phyloP scores from a whole-genome alignment of 345 rosid species.

The Eucalyptus polybractea region DNA sequence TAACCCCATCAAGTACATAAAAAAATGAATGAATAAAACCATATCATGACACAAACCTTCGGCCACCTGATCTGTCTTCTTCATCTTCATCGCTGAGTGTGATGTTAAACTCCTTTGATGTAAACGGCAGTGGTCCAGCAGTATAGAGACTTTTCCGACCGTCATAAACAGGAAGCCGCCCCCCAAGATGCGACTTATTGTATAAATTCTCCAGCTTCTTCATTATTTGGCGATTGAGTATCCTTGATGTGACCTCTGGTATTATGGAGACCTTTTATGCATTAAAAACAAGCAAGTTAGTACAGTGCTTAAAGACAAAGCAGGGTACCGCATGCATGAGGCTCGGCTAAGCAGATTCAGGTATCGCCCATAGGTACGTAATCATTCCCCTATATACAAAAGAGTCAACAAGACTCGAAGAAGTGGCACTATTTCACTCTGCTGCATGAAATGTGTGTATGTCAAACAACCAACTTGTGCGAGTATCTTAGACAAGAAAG shows the following conservation, averaged over 20 bases:
- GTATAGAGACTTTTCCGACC: constrained; percentile 90
- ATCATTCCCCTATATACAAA: background rate
- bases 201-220: constrained; percentile 45
- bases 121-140: constrained; percentile 86
- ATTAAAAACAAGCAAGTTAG: background rate
- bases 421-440: background rate
- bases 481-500: background rate
- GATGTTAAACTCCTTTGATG: constrained; percentile 62
- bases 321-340: background rate
- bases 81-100: constrained; percentile 74
- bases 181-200: constrained; percentile 71
- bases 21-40: background rate
- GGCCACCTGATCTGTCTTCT: constrained; percentile 42
- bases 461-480: background rate
- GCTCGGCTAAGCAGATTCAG: background rate
- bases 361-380: background rate
- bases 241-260: constrained; percentile 72
- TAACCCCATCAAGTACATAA: background rate
- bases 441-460: background rate
- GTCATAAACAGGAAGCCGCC: constrained; percentile 92
- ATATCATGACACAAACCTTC: constrained; percentile 24
- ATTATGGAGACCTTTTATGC: constrained; percentile 55
- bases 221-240: constrained; percentile 85
- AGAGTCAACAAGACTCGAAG: background rate
- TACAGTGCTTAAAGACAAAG: background rate